A percentile compares a stretch with the other conserved stretches of the same genome.
phyloP scores from a whole-genome alignment of 106 monocot genomes.

The Agapanthus africanus region DNA sequence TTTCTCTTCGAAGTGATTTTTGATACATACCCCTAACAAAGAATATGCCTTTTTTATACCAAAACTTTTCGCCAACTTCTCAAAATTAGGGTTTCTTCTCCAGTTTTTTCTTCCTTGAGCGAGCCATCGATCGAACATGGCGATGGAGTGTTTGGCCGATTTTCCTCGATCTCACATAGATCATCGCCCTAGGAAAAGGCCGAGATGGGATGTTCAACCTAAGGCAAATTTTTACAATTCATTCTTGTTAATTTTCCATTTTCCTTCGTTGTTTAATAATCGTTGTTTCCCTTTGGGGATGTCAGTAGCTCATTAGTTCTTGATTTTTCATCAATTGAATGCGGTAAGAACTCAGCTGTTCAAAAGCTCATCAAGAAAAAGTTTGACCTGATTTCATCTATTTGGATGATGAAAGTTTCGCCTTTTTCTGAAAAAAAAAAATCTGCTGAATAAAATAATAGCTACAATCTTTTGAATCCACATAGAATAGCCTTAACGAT shows the following conservation, averaged over 20 bases:
- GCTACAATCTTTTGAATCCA: background rate
- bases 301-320: background rate
- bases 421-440: too few species aligned
- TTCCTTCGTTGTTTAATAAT: background rate
- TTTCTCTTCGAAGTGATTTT: too few species aligned
- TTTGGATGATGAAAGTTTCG: background rate
- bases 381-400: background rate
- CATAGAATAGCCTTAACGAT: background rate
- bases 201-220: conserved; percentile 2
- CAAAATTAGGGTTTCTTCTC: background rate
- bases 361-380: background rate
- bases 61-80: background rate
- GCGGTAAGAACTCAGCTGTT: background rate
- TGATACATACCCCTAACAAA: too few species aligned
- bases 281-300: background rate
- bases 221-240: background rate
- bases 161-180: background rate
- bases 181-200: conserved; percentile 4
- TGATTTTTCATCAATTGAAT: background rate
- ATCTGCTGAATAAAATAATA: too few species aligned
- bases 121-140: conserved; percentile 6
- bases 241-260: background rate
- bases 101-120: background rate
- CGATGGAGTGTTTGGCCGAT: conserved; percentile 1
- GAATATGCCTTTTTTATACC: too few species aligned